Conservation (phyloP, 2,329 filamentous ascomycete genomes). For the Stachybotrys elegans region DNA sequence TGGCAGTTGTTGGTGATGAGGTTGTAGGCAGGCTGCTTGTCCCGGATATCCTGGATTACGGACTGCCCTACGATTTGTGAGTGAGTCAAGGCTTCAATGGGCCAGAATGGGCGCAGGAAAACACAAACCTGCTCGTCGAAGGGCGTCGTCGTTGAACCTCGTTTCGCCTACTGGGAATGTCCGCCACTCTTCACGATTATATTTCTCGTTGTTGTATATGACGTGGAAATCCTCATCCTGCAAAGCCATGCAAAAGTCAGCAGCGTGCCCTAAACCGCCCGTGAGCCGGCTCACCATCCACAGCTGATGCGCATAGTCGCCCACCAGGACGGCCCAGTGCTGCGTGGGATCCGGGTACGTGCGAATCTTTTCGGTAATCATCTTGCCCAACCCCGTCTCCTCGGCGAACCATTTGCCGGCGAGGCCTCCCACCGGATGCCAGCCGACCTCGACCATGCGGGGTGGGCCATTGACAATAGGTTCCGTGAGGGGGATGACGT, state of each 20-base stretch:
- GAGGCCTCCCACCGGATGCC: constrained; percentile 53
- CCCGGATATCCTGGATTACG: constrained; percentile 46
- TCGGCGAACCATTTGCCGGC: constrained; percentile 56
- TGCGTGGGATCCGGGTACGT: constrained; percentile 54
- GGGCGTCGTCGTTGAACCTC: constrained; percentile 49
- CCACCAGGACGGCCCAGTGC: constrained; percentile 55
- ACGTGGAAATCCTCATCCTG: constrained; percentile 50
- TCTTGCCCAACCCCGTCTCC: constrained; percentile 47
- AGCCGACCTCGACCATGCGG: constrained; percentile 45
- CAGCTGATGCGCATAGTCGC: constrained; percentile 50
- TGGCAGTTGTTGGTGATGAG: constrained; percentile 58
- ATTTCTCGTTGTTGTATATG: constrained; percentile 49
- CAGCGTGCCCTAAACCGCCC: too few species aligned
- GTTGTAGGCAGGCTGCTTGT: constrained; percentile 46
- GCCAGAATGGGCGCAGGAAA: too few species aligned
- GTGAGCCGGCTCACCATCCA: constrained; percentile 44
- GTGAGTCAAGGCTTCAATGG: constrained; percentile 3
- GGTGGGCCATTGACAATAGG: constrained; percentile 23
- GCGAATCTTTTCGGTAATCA: constrained; percentile 51
- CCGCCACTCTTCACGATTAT: constrained; percentile 42
- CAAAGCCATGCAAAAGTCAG: neutral
- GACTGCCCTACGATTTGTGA: constrained; percentile 40
- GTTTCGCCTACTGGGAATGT: constrained; percentile 48
- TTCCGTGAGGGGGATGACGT: constrained; percentile 21
- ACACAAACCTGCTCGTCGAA: constrained; percentile 24